phyloP scores from a whole-genome alignment of 2,329 filamentous ascomycete genomes.

The Microdochium trichocladiopsis region DNA sequence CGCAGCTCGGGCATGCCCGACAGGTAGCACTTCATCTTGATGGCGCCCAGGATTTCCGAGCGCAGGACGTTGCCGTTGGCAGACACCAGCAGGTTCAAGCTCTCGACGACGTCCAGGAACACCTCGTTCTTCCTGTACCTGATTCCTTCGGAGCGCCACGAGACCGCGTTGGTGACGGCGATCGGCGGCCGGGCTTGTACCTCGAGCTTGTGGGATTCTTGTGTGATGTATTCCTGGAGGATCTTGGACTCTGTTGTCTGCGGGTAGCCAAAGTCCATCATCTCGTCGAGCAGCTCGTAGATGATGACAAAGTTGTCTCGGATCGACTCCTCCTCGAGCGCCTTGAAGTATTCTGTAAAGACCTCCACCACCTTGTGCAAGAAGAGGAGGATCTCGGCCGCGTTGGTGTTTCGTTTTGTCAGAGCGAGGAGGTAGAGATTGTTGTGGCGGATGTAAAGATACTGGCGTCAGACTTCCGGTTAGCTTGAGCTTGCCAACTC shows the following conservation, averaged over 20 bases:
- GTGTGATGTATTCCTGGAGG: constrained; percentile 97
- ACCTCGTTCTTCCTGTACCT: constrained; percentile 99
- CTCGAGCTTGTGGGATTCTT: constrained; percentile 98
- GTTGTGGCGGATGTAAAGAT: constrained; percentile 98
- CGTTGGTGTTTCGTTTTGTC: constrained; percentile 98
- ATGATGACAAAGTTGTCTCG: constrained; percentile 99
- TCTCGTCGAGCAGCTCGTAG: constrained; percentile 96
- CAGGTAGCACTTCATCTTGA: constrained; percentile 99
- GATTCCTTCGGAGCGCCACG: constrained; percentile 96
- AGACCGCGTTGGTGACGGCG: constrained; percentile 95
- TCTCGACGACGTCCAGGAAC: constrained; percentile 95
- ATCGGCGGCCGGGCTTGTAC: constrained; percentile 94
- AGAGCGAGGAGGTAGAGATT: constrained; percentile 97
- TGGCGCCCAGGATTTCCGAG: constrained; percentile 90
- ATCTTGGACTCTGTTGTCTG: constrained; percentile 99
- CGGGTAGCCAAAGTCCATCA: constrained; percentile 99
- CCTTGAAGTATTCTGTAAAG: constrained; percentile 99
- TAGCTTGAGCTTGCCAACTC: no score
- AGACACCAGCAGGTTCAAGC: constrained; percentile 89
- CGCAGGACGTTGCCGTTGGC: constrained; percentile 91
- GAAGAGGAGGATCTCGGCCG: constrained; percentile 96
- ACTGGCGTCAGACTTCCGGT: constrained; percentile 42
- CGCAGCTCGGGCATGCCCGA: constrained; percentile 97
- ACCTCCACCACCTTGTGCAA: constrained; percentile 97
- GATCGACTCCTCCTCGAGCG: constrained; percentile 96